These are phyloP conservation scores for Chlamydomonas schloesseri DNA, from an alignment of 139 green algal species.

Conservation along the genomic window DNA sequence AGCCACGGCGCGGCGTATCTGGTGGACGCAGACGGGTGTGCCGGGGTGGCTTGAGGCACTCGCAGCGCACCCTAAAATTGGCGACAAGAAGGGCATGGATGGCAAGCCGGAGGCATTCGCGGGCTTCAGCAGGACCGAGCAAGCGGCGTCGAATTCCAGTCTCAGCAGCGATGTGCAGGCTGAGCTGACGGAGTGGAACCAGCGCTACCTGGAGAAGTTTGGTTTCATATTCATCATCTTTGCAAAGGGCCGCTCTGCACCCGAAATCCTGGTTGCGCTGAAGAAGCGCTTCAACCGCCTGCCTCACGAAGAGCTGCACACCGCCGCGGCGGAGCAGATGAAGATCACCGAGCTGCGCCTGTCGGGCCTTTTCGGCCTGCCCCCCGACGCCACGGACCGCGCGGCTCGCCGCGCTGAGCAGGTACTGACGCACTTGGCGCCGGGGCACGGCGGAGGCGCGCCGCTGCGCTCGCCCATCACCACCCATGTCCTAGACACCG, in stretches of 20 bases:
- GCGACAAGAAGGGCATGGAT: constrained; percentile 66
- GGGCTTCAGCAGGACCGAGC: constrained; percentile 40
- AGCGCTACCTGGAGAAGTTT: constrained; percentile 87
- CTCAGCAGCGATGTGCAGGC: constrained; percentile 31
- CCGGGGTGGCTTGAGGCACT: constrained; percentile 91
- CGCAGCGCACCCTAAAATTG: constrained; percentile 89
- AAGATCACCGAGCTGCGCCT: constrained; percentile 96
- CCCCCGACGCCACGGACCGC: neutral
- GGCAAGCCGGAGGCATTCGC: constrained; percentile 73
- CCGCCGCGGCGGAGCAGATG: constrained; percentile 91
- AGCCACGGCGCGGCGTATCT: constrained; percentile 61
- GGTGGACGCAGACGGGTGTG: constrained; percentile 77
- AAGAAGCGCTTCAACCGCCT: constrained; percentile 52
- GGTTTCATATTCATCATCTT: constrained; percentile 97
- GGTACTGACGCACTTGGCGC: constrained; percentile 36
- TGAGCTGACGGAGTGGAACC: constrained; percentile 72
- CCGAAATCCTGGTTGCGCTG: constrained; percentile 76
- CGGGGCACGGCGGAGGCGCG: neutral
- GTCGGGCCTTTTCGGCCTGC: constrained; percentile 59
- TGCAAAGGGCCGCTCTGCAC: constrained; percentile 76
- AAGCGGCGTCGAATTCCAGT: constrained; percentile 29
- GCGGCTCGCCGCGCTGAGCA: constrained; percentile 53
- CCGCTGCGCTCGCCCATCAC: constrained; percentile 89
- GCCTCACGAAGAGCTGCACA: constrained; percentile 74
- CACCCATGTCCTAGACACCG: constrained; percentile 94